Evolutionary conservation across 2,329 filamentous ascomycete genomes (phyloP), one percentile per base, ranked within the genome.

Genomic region (Cladosporium sp.): DNA sequence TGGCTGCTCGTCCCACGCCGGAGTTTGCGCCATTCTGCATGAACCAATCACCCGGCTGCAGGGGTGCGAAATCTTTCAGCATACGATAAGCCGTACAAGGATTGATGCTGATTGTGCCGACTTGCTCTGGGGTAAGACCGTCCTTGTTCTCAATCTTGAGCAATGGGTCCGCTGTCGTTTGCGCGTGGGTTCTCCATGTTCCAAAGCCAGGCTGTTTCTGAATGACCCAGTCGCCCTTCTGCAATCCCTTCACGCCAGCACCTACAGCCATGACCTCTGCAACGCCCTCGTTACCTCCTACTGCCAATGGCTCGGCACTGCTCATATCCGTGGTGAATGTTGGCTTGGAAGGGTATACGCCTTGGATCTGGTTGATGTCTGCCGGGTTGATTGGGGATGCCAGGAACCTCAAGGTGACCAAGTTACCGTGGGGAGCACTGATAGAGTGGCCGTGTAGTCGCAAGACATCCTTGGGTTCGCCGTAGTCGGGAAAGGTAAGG

Each of bases 311-410:
- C 28, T 88, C 82, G 0, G 87, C 71, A 0, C 93, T 97, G 65
- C 93, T 91, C 64, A 99, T 87, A 1, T 87, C 79, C 6, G 88
- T 89, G 21, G 87, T 89, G 79, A 96, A 93, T 53, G 85, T 82
- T 0, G 93, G 93, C 76, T 92, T 92, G 55, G 88, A 88, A 68
- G 94, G 94, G 81, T 99, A 99, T 4, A 94, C 93, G 70, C 95
- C 95, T 82, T 99, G 95, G 74, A 99, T 91, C 74, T 94, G 94
- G 83, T 99, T 99, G 79, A 99, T 91, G 80, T 99, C 95, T 74
- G 95, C 93, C 28, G 95, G 95, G 81, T 99, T 99, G 78, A 99
- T 92, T 65, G 95, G 92, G 0, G 93, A 88, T 35, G 93, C 91
- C 73, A 99, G 91, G 73, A 95, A 89, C 78, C 92, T 92, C 67